Evolutionary conservation across 331 rosid species (phyloP).

Genomic region (Telfairia occidentalis): DNA sequence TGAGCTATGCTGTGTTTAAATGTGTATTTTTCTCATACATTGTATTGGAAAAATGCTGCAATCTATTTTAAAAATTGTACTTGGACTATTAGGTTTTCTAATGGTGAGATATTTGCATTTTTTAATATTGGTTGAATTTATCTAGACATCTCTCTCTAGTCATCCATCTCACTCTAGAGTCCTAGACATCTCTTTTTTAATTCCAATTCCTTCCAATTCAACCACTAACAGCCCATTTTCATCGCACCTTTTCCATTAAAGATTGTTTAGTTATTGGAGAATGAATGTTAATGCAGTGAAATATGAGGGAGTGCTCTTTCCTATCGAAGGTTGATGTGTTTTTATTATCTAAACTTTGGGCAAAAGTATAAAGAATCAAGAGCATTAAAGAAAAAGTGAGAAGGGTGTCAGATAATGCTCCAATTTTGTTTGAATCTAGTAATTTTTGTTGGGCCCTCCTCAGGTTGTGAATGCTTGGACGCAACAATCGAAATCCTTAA

Average conservation of each 20-base stretch:
- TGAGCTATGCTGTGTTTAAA: constrained; percentile 22
- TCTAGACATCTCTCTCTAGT: not conserved
- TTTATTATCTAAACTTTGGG: not conserved
- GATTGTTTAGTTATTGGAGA: not conserved
- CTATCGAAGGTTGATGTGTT: not conserved
- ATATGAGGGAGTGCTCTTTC: not conserved
- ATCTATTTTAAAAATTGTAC: not conserved
- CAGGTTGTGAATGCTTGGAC: not conserved
- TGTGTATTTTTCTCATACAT: not conserved
- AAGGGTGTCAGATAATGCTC: not conserved
- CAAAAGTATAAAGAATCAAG: not conserved
- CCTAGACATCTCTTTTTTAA: not conserved
- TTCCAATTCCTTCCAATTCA: not conserved
- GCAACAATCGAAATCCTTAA: not conserved
- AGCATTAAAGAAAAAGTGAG: not conserved
- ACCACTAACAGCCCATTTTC: not conserved
- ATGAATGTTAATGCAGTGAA: not conserved
- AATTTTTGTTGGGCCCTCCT: not conserved
- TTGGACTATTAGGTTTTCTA: not conserved
- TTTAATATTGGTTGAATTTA: not conserved
- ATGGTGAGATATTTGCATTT: not conserved
- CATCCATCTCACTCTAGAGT: not conserved
- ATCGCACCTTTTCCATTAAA: not conserved
- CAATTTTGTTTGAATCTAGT: not conserved
- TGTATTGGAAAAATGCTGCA: not conserved